These are phyloP conservation scores for Camelina hispida DNA, from an alignment of 345 rosid genomes.

Conservation along the genomic window DNA sequence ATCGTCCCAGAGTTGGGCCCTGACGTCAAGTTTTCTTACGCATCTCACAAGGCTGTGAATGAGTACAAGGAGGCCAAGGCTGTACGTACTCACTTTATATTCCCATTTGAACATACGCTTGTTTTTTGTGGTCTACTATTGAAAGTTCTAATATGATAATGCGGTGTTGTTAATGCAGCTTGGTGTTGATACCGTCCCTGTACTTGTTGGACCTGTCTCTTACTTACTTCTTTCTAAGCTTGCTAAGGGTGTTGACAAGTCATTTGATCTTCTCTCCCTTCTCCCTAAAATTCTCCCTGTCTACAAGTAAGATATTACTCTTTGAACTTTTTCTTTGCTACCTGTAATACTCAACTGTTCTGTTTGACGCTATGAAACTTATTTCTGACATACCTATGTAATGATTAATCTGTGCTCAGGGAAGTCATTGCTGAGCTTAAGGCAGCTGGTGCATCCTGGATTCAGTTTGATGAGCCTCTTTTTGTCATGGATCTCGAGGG, in stretches of 20 bases:
- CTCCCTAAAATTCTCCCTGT: slow-evolving; percentile 83
- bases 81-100: slow-evolving; percentile 50
- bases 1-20: slow-evolving; percentile 98
- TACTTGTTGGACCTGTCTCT: slow-evolving; percentile 92
- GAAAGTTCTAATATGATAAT: slow-evolving; percentile 28
- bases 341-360: not conserved
- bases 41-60: slow-evolving; percentile 92
- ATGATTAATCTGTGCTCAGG: slow-evolving; percentile 51
- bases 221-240: slow-evolving; percentile 94
- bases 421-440: slow-evolving; percentile 90
- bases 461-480: slow-evolving; percentile 94
- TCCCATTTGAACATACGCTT: not conserved
- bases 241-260: slow-evolving; percentile 91
- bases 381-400: slow-evolving; percentile 35
- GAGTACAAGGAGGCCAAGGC: slow-evolving; percentile 98
- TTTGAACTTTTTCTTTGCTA: not conserved
- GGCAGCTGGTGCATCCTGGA: slow-evolving; percentile 95
- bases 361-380: not conserved
- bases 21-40: slow-evolving; percentile 83
- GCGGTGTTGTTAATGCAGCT: slow-evolving; percentile 56
- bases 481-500: slow-evolving; percentile 91
- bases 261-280: slow-evolving; percentile 84
- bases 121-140: slow-evolving; percentile 2
- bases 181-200: slow-evolving; percentile 88
- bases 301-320: slow-evolving; percentile 67